A percentile compares a stretch with the other conserved stretches of the same genome.
phyloP scores from a whole-genome alignment of 1,139 yeast species.

The Zygosaccharomyces sapae region DNA sequence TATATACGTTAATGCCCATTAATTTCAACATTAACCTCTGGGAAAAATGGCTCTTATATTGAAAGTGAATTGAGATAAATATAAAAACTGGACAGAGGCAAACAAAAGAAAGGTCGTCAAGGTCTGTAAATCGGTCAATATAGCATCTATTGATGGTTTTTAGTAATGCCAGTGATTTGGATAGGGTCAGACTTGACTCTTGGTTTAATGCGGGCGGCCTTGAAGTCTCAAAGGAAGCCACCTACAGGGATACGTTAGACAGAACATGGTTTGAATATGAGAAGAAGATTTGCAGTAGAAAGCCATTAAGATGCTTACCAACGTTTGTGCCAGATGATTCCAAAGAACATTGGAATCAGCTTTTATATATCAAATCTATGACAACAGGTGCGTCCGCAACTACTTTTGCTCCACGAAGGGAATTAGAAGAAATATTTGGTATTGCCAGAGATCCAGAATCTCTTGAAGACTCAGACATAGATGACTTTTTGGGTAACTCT shows the following conservation, averaged over 20 bases:
- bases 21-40: too few species aligned
- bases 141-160: constrained; percentile 4
- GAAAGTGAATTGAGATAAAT: constrained; percentile 4
- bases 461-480: constrained; percentile 16
- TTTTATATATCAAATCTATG: background rate
- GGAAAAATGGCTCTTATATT: constrained; percentile 6
- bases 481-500: constrained; percentile 9
- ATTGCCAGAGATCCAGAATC: constrained; percentile 15
- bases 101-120: background rate
- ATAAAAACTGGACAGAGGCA: background rate
- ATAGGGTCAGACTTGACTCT: constrained; percentile 2
- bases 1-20: too few species aligned
- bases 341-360: background rate
- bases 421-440: constrained; percentile 11
- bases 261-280: constrained; percentile 2
- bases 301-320: constrained; percentile 10
- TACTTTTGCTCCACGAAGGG: constrained; percentile 9
- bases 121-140: background rate
- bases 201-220: constrained; percentile 13
- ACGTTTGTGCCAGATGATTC: constrained; percentile 1
- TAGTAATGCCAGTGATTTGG: constrained; percentile 7
- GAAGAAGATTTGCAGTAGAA: constrained; percentile 5
- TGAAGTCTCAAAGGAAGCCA: constrained; percentile 6
- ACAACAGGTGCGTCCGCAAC: background rate
- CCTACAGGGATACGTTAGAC: background rate